Conservation (phyloP, 306 rosid genomes). For the Lotus japonicus region DNA sequence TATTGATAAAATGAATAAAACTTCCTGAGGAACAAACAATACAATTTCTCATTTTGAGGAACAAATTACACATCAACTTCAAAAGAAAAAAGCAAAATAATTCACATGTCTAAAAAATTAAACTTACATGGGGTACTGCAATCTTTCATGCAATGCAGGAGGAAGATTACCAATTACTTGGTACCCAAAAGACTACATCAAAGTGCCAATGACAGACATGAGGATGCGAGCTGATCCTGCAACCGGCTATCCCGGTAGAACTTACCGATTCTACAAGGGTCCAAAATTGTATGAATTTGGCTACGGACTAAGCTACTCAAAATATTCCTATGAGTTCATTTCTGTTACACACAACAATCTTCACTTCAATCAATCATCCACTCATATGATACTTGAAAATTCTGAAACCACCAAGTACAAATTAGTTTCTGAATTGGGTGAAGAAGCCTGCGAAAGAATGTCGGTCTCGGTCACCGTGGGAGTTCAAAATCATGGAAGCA, state of each 20-base stretch:
- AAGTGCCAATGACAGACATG: slow-evolving; percentile 93
- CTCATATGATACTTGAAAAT: slow-evolving; percentile 26
- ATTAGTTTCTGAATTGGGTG: slow-evolving; percentile 50
- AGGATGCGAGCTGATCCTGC: slow-evolving; percentile 73
- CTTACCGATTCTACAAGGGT: slow-evolving; percentile 79
- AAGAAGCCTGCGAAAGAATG: slow-evolving; percentile 47
- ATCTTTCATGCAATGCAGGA: slow-evolving; percentile 44
- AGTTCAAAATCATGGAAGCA: slow-evolving; percentile 57
- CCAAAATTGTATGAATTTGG: slow-evolving; percentile 73
- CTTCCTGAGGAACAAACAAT: no score
- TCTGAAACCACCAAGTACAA: slow-evolving; percentile 46
- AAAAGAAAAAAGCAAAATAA: neutral
- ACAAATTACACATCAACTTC: no score
- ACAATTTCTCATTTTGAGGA: no score
- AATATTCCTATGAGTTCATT: slow-evolving; percentile 45
- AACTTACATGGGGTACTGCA: neutral
- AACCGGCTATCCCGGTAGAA: slow-evolving; percentile 73
- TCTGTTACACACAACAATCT: slow-evolving; percentile 40
- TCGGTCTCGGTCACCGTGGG: slow-evolving; percentile 36
- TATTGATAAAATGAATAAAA: no score
- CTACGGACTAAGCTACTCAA: slow-evolving; percentile 85
- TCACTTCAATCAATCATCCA: slow-evolving; percentile 47
- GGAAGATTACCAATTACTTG: slow-evolving; percentile 91
- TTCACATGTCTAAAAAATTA: neutral
- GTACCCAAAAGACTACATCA: slow-evolving; percentile 64